A percentile compares a stretch with the other conserved stretches of the same genome.
Evolutionary conservation across 495 filamentous ascomycete species (phyloP).

Genomic region (Aspergillus wentii): DNA sequence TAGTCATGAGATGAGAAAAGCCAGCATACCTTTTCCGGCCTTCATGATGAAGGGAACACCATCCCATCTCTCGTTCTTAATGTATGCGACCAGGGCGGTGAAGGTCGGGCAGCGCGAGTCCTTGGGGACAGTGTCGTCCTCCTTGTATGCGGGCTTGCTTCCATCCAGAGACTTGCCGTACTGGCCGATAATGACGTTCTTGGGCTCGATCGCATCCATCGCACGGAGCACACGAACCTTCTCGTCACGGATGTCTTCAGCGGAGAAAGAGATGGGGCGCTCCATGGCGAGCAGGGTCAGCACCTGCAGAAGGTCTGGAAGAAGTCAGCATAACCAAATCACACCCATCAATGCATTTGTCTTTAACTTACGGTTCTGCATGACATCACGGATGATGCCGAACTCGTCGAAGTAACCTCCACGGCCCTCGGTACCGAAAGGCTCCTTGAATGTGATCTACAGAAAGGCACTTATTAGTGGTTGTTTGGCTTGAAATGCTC

Average conservation of each 20-base stretch:
- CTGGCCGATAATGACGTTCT: conserved; percentile 99
- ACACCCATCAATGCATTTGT: not conserved
- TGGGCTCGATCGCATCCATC: conserved; percentile 94
- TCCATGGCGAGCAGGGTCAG: conserved; percentile 97
- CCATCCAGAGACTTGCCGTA: conserved; percentile 96
- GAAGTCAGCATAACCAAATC: conserved; percentile 16
- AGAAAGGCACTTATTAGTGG: not conserved
- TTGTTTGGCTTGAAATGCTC: not conserved
- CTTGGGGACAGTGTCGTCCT: conserved; percentile 97
- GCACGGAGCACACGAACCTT: conserved; percentile 94
- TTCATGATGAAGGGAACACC: conserved; percentile 99
- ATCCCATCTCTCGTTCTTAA: conserved; percentile 99
- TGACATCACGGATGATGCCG: conserved; percentile 98
- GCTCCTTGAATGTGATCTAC: conserved; percentile 97
- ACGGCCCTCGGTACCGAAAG: conserved; percentile 98
- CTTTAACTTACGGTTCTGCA: conserved; percentile 78
- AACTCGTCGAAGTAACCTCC: conserved; percentile 99
- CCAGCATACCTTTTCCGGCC: conserved; percentile 81
- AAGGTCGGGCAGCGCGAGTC: conserved; percentile 97
- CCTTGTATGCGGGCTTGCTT: conserved; percentile 95
- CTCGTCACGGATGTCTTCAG: conserved; percentile 98
- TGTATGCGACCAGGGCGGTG: conserved; percentile 92
- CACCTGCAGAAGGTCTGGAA: conserved; percentile 81
- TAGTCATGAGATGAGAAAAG: not conserved
- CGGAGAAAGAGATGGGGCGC: conserved; percentile 94